phyloP scores from a whole-genome alignment of 148 eudicot genomes.

The Linanthus parryae region DNA sequence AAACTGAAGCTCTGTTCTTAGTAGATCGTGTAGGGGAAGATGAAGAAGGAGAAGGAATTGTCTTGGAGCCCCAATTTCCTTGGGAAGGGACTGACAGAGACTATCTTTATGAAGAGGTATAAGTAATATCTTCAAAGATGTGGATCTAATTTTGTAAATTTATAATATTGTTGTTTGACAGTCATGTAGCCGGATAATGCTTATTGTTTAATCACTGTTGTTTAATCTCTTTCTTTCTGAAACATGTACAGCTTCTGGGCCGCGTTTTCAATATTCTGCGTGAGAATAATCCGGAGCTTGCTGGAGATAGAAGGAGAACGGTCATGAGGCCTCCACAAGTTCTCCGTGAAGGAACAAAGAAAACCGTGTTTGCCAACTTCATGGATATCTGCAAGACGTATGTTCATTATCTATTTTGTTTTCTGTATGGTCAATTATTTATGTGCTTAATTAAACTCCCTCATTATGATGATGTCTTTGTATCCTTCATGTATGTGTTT shows the following conservation, averaged over 20 bases:
- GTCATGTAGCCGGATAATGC: neutral
- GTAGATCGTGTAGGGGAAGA: conserved; percentile 48
- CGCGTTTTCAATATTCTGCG: conserved; percentile 86
- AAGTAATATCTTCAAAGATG: neutral
- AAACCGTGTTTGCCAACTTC: conserved; percentile 90
- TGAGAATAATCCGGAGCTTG: conserved; percentile 96
- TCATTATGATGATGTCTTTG: neutral
- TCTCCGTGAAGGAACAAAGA: conserved; percentile 97
- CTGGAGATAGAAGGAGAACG: conserved; percentile 90
- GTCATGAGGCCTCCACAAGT: conserved; percentile 99
- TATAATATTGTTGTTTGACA: neutral
- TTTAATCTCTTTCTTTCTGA: neutral
- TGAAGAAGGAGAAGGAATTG: conserved; percentile 54
- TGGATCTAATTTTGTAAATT: no score
- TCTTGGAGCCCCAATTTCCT: conserved; percentile 42
- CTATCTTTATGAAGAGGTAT: conserved; percentile 68
- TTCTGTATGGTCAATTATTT: neutral
- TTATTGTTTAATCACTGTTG: neutral
- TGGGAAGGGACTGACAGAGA: conserved; percentile 78
- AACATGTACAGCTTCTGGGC: conserved; percentile 64
- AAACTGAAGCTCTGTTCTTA: neutral
- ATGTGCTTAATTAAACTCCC: neutral
- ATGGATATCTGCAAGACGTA: conserved; percentile 98
- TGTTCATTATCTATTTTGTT: neutral
- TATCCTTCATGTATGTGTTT: neutral